A percentile compares a stretch with the other conserved stretches of the same genome.
phyloP scores from a whole-genome alignment of 352 stramenopile species.

The Globisporangium parvum region DNA sequence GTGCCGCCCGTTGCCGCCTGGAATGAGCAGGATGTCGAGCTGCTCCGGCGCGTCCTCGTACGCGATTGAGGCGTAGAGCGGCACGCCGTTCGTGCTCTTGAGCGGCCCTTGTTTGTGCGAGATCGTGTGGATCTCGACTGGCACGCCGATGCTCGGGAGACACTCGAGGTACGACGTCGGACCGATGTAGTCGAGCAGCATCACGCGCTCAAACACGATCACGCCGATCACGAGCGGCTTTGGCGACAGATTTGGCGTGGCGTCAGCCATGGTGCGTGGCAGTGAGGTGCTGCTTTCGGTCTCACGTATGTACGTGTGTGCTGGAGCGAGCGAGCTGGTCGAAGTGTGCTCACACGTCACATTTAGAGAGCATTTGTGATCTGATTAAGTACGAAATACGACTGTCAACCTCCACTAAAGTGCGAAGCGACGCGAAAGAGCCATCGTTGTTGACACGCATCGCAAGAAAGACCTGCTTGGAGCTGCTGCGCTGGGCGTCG shows the following conservation, averaged over 20 bases:
- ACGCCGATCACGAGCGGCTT: constrained; percentile 39
- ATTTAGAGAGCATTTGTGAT: too few species aligned
- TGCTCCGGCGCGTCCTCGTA: constrained; percentile 18
- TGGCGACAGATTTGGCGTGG: not conserved
- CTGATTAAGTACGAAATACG: too few species aligned
- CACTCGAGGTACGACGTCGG: constrained; percentile 52
- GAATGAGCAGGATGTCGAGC: constrained; percentile 19
- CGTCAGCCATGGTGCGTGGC: too few species aligned
- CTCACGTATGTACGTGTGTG: too few species aligned
- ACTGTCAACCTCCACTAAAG: too few species aligned
- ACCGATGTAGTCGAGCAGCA: constrained; percentile 57
- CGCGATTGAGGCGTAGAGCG: constrained; percentile 19
- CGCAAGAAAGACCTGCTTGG: too few species aligned
- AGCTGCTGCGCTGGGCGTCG: too few species aligned
- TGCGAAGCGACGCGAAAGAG: too few species aligned
- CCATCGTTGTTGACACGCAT: too few species aligned
- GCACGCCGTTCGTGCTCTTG: constrained; percentile 24
- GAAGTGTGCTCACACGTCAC: too few species aligned
- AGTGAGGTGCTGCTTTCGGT: not conserved
- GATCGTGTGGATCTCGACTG: constrained; percentile 50
- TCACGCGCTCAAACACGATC: constrained; percentile 51
- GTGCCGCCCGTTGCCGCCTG: constrained; percentile 7
- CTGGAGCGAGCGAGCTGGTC: too few species aligned
- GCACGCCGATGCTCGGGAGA: constrained; percentile 33
- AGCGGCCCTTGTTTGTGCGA: constrained; percentile 27